phyloP scores from a whole-genome alignment of 176 grass and related monocot genomes.

The Carex cristatella region DNA sequence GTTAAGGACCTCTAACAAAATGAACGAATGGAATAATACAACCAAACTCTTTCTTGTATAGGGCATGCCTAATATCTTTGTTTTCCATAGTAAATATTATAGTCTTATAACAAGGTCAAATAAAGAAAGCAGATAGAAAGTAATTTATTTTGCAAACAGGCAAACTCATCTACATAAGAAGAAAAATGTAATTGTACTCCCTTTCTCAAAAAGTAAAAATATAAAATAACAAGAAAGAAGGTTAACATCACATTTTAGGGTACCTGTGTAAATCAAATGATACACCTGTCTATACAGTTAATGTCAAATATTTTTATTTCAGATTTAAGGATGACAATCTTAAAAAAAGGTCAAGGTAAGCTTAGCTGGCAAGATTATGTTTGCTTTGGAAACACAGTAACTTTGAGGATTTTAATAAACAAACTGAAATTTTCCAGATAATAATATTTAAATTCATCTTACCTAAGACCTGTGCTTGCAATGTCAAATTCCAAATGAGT shows the following conservation, averaged over 20 bases:
- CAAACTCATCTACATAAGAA: not conserved
- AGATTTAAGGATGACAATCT: not conserved
- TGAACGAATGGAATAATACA: not conserved
- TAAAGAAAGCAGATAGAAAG: not conserved
- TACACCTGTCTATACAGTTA: not conserved
- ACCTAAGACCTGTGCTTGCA: slow-evolving; percentile 66
- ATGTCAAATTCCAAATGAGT: slow-evolving; percentile 95
- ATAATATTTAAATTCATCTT: slow-evolving; percentile 32
- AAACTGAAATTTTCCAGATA: not conserved
- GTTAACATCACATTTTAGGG: not conserved
- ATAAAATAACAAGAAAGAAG: not conserved
- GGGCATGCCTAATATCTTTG: not conserved
- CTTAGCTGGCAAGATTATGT: not conserved
- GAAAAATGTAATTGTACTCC: not conserved
- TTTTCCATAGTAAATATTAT: not conserved
- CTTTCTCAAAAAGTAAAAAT: not conserved
- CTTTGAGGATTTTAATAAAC: not conserved
- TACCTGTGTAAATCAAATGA: not conserved
- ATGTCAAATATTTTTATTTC: not conserved
- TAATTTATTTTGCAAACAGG: not conserved
- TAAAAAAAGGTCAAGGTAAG: not conserved
- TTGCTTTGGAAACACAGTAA: not conserved
- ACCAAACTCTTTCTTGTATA: not conserved
- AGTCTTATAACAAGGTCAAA: not conserved
- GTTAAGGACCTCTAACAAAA: not conserved